Percentiles rank a stretch among this genome's conserved stretches.
Conservation (phyloP, 1,284 basidiomycete genomes). For the Apiotrichum akiyoshidainum region DNA sequence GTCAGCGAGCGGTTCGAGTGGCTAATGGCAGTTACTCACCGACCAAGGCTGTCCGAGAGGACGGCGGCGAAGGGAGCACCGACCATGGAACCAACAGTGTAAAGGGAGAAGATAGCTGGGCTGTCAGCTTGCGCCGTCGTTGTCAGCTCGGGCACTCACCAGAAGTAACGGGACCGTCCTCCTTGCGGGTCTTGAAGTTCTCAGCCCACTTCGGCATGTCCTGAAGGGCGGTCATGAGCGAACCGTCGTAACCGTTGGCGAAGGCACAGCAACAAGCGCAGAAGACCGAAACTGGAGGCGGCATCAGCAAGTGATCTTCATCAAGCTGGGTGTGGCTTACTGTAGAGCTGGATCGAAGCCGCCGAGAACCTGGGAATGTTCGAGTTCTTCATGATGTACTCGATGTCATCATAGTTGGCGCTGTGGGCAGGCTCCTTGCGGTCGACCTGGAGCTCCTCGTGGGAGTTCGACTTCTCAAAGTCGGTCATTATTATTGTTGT, state of each 20-base stretch:
- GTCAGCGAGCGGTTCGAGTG: no score
- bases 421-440: not conserved
- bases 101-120: conserved; percentile 27
- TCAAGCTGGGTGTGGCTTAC: conserved; percentile 10
- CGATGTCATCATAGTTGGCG: conserved; percentile 15
- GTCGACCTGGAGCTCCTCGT: not conserved
- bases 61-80: conserved; percentile 21
- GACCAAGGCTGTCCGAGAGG: conserved; percentile 52
- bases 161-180: conserved; percentile 24
- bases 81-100: conserved; percentile 29
- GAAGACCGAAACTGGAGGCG: conserved; percentile 26
- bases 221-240: conserved; percentile 16
- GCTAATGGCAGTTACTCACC: conserved; percentile 7
- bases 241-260: conserved; percentile 38
- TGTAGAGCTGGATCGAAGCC: conserved; percentile 25
- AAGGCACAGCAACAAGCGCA: conserved; percentile 34
- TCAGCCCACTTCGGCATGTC: conserved; percentile 31
- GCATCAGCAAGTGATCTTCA: not conserved
- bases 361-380: conserved; percentile 27
- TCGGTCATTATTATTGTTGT: not conserved
- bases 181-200: conserved; percentile 21
- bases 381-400: conserved; percentile 20
- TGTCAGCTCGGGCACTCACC: not conserved
- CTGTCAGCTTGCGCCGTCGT: not conserved
- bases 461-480: conserved; percentile 1